A percentile compares a stretch with the other conserved stretches of the same genome.
phyloP scores from a whole-genome alignment of 2,329 filamentous ascomycete genomes.

The Penicillium carneum region DNA sequence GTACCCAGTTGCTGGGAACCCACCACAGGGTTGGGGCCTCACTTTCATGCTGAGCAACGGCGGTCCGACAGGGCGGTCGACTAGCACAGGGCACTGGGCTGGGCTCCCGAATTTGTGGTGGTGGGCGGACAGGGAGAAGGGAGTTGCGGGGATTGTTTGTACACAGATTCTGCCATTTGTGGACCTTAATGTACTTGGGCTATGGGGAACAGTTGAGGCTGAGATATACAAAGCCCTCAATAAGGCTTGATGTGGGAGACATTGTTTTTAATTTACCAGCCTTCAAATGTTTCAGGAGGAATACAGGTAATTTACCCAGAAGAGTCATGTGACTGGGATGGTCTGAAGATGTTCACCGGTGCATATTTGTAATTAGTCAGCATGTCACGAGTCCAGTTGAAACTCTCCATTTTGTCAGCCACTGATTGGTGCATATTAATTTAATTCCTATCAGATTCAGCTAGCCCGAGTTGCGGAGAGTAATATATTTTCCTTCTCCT shows the following conservation, averaged over 20 bases:
- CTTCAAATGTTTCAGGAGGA: no score
- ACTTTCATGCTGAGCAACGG: slow-evolving; percentile 62
- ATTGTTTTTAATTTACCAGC: no score
- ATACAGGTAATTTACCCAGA: no score
- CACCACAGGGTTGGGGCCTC: slow-evolving; percentile 71
- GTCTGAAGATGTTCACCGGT: no score
- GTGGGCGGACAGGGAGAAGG: slow-evolving; percentile 69
- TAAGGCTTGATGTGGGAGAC: background rate
- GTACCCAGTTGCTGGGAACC: slow-evolving; percentile 52
- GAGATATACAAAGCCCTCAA: slow-evolving; percentile 18
- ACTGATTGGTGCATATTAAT: no score
- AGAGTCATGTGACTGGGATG: no score
- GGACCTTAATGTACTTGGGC: slow-evolving; percentile 50
- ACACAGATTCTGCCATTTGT: slow-evolving; percentile 62
- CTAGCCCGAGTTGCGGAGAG: background rate
- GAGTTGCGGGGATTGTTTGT: slow-evolving; percentile 62
- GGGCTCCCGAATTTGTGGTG: slow-evolving; percentile 68
- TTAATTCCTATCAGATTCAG: no score
- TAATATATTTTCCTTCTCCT: background rate
- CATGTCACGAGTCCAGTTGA: no score
- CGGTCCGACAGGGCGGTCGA: slow-evolving; percentile 61
- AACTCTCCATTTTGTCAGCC: no score
- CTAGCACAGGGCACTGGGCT: slow-evolving; percentile 63
- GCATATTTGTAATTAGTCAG: no score
- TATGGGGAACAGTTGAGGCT: slow-evolving; percentile 47